Evolutionary conservation across 2,329 filamentous ascomycete genomes (phyloP), one percentile per base, ranked within the genome.

Genomic region (Penicillium sclerotiorum): DNA sequence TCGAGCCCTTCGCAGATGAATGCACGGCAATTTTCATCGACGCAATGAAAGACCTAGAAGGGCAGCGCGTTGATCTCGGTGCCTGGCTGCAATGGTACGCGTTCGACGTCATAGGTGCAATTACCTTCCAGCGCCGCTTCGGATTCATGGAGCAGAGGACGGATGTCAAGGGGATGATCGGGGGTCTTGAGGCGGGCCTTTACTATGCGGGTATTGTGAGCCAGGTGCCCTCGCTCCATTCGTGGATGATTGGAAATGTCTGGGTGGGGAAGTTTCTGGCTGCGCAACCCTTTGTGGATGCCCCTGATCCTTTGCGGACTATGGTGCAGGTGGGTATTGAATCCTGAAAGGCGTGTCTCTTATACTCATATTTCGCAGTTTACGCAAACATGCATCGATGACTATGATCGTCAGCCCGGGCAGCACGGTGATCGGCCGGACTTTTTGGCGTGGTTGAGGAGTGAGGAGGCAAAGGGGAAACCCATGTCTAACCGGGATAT

Each of bases 31-130:
- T 39, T 1, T 39, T 39, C 4, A 25, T 39, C 22, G 37, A 39
- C 2, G 20, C 37, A 3, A 39, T 39, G 37, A 39, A 8, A 17
- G 37, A 27, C 4, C 13, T 39, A 22, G 37, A 39, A 39, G 37
- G 37, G 11, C n/a, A 39, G n/a, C 21, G 5, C 11, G 8, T 58
- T 21, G 50, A 60, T 25, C 42, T 60, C 0, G 53, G 50, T 7
- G 30, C 5, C 8, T 91, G 88, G 88, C 73, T 92, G 49, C 88
- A 92, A 62, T 91, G 85, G 65, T 91, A 89, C 60, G 88, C 88
- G 0, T 92, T 92, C 61, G 88, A 92, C 62, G 88, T 91, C 12
- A 90, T 90, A 52, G 87, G 87, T 4, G 85, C 89, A 53, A 81
- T 91, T 61, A 90, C 87, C 0, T 91, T 89, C 71, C 85, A 83